Evolutionary conservation across 441 rosid genomes (phyloP).

Genomic region (Oxalis stricta): DNA sequence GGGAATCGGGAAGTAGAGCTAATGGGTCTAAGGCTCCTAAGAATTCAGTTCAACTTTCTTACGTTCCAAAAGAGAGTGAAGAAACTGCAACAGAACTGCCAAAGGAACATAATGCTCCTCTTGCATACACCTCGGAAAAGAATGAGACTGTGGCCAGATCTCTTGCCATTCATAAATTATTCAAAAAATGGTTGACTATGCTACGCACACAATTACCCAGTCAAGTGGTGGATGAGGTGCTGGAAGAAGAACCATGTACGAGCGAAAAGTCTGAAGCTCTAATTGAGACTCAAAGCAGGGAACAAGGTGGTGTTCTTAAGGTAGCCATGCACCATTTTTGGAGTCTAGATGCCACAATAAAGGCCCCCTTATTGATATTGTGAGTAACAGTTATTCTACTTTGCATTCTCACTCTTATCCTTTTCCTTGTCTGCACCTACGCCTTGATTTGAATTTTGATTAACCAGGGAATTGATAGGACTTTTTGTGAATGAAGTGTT

Average conservation of each 20-base stretch:
- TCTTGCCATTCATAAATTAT: constrained; percentile 62
- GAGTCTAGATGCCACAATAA: constrained; percentile 57
- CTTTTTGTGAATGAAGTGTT: no score
- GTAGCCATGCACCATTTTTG: constrained; percentile 38
- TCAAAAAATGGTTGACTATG: constrained; percentile 72
- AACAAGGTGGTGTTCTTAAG: constrained; percentile 25
- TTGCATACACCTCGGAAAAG: constrained; percentile 51
- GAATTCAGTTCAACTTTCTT: constrained; percentile 50
- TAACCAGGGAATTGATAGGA: no score
- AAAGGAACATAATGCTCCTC: constrained; percentile 38
- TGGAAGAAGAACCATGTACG: constrained; percentile 35
- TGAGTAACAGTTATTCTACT: constrained; percentile 29
- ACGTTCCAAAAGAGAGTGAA: constrained; percentile 54
- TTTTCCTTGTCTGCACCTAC: neutral
- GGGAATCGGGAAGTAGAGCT: constrained; percentile 41
- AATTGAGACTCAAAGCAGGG: constrained; percentile 16
- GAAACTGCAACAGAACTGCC: constrained; percentile 40
- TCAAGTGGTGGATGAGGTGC: constrained; percentile 36
- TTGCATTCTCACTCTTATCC: neutral
- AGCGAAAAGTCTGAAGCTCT: constrained; percentile 18
- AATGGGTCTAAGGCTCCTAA: constrained; percentile 40
- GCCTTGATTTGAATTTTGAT: no score
- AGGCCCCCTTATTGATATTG: constrained; percentile 65
- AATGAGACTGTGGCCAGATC: constrained; percentile 42
- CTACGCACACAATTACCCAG: constrained; percentile 40